Conservation (phyloP, 2,329 filamentous ascomycete genomes). For the Colletotrichum lindemuthianum region DNA sequence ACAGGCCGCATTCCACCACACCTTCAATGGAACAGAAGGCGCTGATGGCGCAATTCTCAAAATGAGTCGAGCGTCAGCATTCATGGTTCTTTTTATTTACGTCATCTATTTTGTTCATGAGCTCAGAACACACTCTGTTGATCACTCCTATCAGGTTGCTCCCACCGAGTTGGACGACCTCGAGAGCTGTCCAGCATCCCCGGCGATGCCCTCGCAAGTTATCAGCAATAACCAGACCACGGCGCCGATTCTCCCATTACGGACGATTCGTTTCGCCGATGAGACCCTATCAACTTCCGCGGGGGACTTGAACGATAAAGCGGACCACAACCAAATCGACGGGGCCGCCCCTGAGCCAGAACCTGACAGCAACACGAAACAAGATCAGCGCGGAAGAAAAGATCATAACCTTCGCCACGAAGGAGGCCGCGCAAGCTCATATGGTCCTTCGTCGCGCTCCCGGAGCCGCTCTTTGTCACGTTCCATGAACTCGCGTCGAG, state of each 20-base stretch:
- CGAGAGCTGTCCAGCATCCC: conserved; percentile 1
- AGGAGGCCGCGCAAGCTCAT: conserved; percentile 31
- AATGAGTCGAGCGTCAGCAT: conserved; percentile 80
- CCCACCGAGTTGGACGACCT: background rate
- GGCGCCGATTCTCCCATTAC: conserved; percentile 26
- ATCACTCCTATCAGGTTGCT: conserved; percentile 67
- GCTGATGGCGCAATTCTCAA: conserved; percentile 72
- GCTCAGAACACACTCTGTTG: conserved; percentile 66
- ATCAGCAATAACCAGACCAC: background rate
- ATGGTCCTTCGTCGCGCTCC: conserved; percentile 36
- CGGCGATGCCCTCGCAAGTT: background rate
- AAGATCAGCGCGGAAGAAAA: background rate
- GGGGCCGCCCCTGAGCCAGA: background rate
- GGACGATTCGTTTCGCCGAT: conserved; percentile 45
- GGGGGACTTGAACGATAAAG: background rate
- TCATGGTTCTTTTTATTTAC: conserved; percentile 79
- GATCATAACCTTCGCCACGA: background rate
- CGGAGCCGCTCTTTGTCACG: conserved; percentile 41
- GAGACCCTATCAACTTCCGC: conserved; percentile 16
- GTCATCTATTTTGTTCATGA: conserved; percentile 80
- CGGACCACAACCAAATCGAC: background rate
- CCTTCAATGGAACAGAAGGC: conserved; percentile 65
- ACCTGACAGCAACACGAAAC: conserved; percentile 12
- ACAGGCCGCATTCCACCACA: conserved; percentile 54
- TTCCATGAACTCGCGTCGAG: conserved; percentile 40